These are phyloP conservation scores for Asclepias syriaca DNA, from an alignment of 257 asterid genomes.

Conservation along the genomic window DNA sequence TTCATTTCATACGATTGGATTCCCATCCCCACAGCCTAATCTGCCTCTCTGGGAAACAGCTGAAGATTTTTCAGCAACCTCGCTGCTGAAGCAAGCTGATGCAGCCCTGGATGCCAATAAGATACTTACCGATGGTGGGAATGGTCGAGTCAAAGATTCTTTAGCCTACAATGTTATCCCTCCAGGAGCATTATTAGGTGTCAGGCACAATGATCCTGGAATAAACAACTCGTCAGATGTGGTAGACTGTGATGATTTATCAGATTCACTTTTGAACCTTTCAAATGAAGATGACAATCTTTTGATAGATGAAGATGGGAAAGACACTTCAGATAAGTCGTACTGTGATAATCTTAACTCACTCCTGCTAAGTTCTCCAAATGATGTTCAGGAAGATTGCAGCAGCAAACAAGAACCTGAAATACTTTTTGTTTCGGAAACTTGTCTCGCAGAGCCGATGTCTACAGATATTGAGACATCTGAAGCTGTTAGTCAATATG, in stretches of 20 bases:
- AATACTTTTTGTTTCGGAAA: constrained; percentile 24
- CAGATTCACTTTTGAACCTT: constrained; percentile 84
- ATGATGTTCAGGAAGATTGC: constrained; percentile 31
- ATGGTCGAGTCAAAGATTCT: constrained; percentile 33
- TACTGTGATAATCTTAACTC: constrained; percentile 26
- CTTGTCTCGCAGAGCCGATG: constrained; percentile 25
- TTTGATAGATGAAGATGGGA: constrained; percentile 50
- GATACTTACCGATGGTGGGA: constrained; percentile 31
- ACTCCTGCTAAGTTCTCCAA: constrained; percentile 33
- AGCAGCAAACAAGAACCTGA: constrained; percentile 31
- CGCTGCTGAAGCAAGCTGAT: constrained; percentile 35
- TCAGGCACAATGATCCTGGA: constrained; percentile 16
- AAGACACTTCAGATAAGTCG: constrained; percentile 32
- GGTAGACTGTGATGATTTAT: constrained; percentile 55
- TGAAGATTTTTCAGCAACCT: constrained; percentile 35
- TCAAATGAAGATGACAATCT: constrained; percentile 67
- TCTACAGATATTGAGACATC: constrained; percentile 28
- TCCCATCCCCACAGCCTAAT: constrained; percentile 39
- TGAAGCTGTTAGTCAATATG: constrained; percentile 27
- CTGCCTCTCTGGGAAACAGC: constrained; percentile 37
- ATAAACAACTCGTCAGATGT: constrained; percentile 18
- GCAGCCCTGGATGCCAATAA: constrained; percentile 28
- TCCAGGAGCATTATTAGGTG: constrained; percentile 25
- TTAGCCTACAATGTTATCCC: constrained; percentile 22
- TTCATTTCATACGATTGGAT: constrained; percentile 29